Base-by-base conservation (phyloP, 352 stramenopile genomes). In the Phytopythium helicoides region DNA sequence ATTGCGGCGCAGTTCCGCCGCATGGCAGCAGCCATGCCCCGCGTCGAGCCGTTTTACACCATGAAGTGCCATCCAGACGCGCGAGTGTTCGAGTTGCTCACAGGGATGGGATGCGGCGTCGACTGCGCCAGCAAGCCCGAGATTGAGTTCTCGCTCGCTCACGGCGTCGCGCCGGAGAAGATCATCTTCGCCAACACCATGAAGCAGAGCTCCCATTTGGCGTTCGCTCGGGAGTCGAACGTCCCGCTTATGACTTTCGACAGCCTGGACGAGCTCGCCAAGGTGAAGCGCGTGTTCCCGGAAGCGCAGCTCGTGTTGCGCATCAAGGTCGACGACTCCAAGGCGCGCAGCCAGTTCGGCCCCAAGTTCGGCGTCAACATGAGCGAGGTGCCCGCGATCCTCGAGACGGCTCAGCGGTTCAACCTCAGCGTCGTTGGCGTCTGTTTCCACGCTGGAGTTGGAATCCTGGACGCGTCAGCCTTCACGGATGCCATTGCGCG, bases 111-210 rank as follows among this genome's bases (percentile, higher is more conserved):
- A 37, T 76, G 72, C 31, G 64, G 72, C 22, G 94, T 97, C 42
- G 90, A 97, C 68, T 97, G 90, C 57, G 90, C 90, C 34, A 96
- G 82, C 22, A 69, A 75, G 38, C 64, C 65, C 4, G 89, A 97
- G 56, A 87, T 96, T 51, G 61, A 60, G 36, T 47, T 94, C 9
- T 86, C 92, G 3, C 51, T 93, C 11, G 47, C 37, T 0, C 73
- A 82, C 31, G 81, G 83, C 64, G 59, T 82, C 15, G 28, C 58
- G 1, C 54, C 74, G 4, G 56, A 81, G 46, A 58, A 78, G 8
- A 94, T 97, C 57, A 89, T 97, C 35, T 97, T 89, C 58, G 89
- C 89, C 42, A 95, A 97, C 68, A 91, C 89, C 6, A 94, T 87
- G 70, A 97, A 97, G 69, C 68, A 76, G 47, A 66, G 64, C 8